Conservation (phyloP, 1,139 yeast species). For the Debaryomyces subglobosus region DNA sequence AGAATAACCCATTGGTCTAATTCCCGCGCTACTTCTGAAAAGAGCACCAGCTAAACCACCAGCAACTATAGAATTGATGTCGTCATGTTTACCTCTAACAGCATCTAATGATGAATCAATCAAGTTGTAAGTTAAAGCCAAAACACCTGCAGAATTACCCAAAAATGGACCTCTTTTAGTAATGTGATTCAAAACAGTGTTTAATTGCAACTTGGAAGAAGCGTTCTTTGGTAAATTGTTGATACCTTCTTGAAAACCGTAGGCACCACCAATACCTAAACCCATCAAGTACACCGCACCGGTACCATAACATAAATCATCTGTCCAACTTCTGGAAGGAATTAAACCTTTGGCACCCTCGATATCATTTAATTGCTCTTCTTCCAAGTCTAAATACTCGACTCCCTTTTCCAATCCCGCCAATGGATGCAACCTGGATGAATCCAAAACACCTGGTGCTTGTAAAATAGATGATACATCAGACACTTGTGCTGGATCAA, state of each 20-base stretch:
- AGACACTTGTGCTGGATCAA: conserved; percentile 67
- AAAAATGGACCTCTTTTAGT: conserved; percentile 95
- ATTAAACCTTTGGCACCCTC: conserved; percentile 90
- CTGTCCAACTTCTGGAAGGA: conserved; percentile 96
- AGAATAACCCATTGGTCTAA: conserved; percentile 85
- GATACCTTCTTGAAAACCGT: conserved; percentile 86
- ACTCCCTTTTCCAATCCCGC: conserved; percentile 90
- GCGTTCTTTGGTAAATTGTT: conserved; percentile 72
- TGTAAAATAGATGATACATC: conserved; percentile 66
- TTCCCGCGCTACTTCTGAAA: conserved; percentile 83
- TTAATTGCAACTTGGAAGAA: conserved; percentile 76
- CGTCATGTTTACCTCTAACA: conserved; percentile 86
- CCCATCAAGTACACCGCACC: conserved; percentile 90
- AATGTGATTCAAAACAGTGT: conserved; percentile 87
- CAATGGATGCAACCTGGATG: conserved; percentile 82
- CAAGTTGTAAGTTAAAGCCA: conserved; percentile 86
- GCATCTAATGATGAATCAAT: conserved; percentile 80
- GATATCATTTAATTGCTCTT: conserved; percentile 64
- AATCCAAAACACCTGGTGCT: conserved; percentile 66
- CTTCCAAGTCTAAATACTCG: conserved; percentile 89
- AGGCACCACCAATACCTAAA: conserved; percentile 79
- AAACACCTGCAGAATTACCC: conserved; percentile 94
- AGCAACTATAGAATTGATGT: conserved; percentile 77
- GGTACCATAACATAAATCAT: conserved; percentile 96
- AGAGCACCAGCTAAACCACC: conserved; percentile 94